Percentiles rank a stretch among this genome's conserved stretches.
phyloP scores from a whole-genome alignment of 108 stramenopile genomes.

The Skeletonema grethae region DNA sequence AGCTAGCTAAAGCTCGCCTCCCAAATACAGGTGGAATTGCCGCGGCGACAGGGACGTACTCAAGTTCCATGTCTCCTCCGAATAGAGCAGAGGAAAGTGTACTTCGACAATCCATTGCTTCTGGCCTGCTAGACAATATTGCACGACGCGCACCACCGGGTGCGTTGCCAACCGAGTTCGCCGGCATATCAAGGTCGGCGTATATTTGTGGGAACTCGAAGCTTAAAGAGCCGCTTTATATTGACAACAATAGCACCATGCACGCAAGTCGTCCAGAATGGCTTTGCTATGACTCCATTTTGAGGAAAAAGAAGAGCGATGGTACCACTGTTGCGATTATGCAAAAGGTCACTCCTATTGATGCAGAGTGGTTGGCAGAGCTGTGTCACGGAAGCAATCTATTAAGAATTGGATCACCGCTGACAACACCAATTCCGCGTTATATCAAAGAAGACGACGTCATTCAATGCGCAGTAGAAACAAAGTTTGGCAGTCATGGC shows the following conservation, averaged over 20 bases:
- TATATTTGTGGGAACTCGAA: conserved; percentile 68
- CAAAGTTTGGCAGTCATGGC: conserved; percentile 73
- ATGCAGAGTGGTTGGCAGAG: conserved; percentile 72
- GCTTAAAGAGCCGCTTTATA: conserved; percentile 73
- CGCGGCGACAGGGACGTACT: conserved; percentile 65
- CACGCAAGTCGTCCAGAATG: conserved; percentile 77
- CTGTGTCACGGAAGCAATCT: conserved; percentile 73
- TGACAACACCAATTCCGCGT: conserved; percentile 63
- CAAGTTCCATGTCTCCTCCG: conserved; percentile 77
- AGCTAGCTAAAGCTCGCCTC: conserved; percentile 73
- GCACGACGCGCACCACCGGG: conserved; percentile 79
- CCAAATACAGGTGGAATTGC: conserved; percentile 67
- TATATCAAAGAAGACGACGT: conserved; percentile 73
- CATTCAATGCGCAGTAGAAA: conserved; percentile 76
- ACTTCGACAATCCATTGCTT: conserved; percentile 69
- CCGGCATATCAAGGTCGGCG: conserved; percentile 68
- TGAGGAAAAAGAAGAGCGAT: conserved; percentile 71
- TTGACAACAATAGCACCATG: conserved; percentile 71
- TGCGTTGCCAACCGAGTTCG: conserved; percentile 59
- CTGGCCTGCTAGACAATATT: conserved; percentile 81
- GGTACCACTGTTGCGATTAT: conserved; percentile 69
- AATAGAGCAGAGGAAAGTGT: conserved; percentile 71
- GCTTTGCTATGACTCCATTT: conserved; percentile 76
- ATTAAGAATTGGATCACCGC: conserved; percentile 61
- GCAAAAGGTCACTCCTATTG: conserved; percentile 83